Conservation (phyloP, 2,329 filamentous ascomycete species). For the Colletotrichum acutatum region DNA sequence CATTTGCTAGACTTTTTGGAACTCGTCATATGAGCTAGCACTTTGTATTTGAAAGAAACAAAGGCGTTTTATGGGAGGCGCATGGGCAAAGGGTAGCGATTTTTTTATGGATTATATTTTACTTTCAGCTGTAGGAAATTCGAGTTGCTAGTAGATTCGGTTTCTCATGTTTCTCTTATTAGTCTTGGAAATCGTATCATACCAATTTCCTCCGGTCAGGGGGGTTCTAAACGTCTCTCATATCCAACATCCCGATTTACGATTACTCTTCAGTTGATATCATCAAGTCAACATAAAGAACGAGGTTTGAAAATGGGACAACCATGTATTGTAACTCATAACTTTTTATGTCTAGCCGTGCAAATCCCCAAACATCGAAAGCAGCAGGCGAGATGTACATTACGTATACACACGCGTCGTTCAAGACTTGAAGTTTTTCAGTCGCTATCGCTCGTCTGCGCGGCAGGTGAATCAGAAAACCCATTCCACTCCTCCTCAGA, state of each 20-base stretch:
- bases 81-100: conserved; percentile 22
- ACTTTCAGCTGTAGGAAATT: neutral
- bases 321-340: too few species aligned
- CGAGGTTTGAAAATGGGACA: too few species aligned
- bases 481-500: conserved; percentile 66
- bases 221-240: too few species aligned
- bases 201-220: neutral
- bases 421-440: conserved; percentile 31
- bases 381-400: too few species aligned
- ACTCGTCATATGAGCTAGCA: neutral
- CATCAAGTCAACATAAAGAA: too few species aligned
- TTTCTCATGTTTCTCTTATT: neutral
- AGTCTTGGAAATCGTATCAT: neutral
- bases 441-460: conserved; percentile 47
- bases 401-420: too few species aligned
- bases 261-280: neutral
- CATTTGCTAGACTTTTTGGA: neutral
- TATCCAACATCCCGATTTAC: neutral
- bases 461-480: conserved; percentile 55
- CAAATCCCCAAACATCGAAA: too few species aligned
- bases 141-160: neutral
- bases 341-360: too few species aligned
- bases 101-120: too few species aligned
- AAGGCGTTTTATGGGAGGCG: conserved; percentile 16
- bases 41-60: conserved; percentile 5